Conservation (phyloP, 345 rosid genomes). For the Corchorus capsularis region DNA sequence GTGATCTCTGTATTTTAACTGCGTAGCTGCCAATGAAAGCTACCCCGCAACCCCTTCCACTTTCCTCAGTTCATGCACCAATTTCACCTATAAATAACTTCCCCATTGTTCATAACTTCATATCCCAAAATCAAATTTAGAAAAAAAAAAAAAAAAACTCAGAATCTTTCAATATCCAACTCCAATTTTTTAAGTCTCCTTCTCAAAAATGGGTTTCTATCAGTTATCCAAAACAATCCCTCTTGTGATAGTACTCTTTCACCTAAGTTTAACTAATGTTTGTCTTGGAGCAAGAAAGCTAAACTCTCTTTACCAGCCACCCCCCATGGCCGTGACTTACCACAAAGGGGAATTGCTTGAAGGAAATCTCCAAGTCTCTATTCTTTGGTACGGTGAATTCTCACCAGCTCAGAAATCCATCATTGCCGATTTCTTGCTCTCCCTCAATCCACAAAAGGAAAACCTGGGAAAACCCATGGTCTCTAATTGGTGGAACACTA, state of each 20-base stretch:
- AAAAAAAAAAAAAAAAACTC: neutral
- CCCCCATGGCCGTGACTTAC: slow-evolving; percentile 31
- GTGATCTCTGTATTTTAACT: slow-evolving; percentile 13
- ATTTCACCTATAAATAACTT: neutral
- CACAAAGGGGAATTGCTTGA: slow-evolving; percentile 39
- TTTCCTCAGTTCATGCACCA: slow-evolving; percentile 26
- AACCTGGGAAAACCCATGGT: slow-evolving; percentile 20
- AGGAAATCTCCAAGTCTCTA: slow-evolving; percentile 32
- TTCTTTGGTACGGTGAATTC: slow-evolving; percentile 45
- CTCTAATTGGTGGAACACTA: slow-evolving; percentile 35
- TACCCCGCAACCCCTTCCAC: slow-evolving; percentile 15
- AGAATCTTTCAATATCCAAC: neutral
- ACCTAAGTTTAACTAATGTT: slow-evolving; percentile 6
- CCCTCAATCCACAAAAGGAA: slow-evolving; percentile 18
- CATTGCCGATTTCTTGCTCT: slow-evolving; percentile 35
- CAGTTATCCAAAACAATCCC: neutral
- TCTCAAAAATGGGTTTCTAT: slow-evolving; percentile 21
- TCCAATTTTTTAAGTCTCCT: neutral
- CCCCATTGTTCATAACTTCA: neutral
- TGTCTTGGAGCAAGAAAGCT: slow-evolving; percentile 29
- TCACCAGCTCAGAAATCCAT: slow-evolving; percentile 37
- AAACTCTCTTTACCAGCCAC: slow-evolving; percentile 28
- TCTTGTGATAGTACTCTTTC: slow-evolving; percentile 16
- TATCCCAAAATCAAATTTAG: slow-evolving; percentile 10
- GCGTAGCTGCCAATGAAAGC: slow-evolving; percentile 26